Evolutionary conservation across 2,329 filamentous ascomycete genomes (phyloP), one percentile per base, ranked within the genome.

Genomic region (Fusarium liriodendri): DNA sequence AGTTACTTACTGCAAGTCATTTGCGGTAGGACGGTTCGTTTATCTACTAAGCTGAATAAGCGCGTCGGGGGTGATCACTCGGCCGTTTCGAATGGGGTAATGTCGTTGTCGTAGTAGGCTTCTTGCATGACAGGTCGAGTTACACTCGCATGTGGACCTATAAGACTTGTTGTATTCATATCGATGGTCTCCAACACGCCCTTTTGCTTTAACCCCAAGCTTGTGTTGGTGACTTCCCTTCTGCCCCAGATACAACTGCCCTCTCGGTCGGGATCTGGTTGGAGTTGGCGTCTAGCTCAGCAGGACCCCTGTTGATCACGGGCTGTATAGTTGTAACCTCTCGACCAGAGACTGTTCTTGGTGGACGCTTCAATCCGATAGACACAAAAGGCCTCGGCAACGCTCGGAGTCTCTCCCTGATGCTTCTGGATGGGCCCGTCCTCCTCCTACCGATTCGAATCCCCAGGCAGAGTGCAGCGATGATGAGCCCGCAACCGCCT

Each of bases 21-120:
- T 52, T 52, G 38, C 42, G n/a, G 42, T 14, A 45, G 40, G 9
- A 29, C 47, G 47, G 22, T 22, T 47, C 22, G 16, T 52, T n/a
- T n/a, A 52, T 52, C 47, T 52, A 52, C 47, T 52, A 52, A 52
- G 47, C 47, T 52, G 47, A 52, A 52, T 52, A 52, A 52, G 47
- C 42, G 42, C 42, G 42, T 25, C 22, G 14, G 22, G 40, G 42
- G 22, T 47, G 42, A 47, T 47, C 42, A 47, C 47, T 29, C 9
- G 18, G 27, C 20, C 25, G 47, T 29, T 29, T 52, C 27, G 27
- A n/a, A 29, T 52, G 47, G 47, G 47, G 47, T 32, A 52, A 52
- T 27, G 27, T 32, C 11, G 18, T 32, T 52, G 47, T 52, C 47
- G 27, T 18, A 52, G 47, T 29, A 52, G 47, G 47, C 47, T 32